phyloP scores from a whole-genome alignment of 2,329 filamentous ascomycete species.

The Immersiporthe knoxdaviesiana region DNA sequence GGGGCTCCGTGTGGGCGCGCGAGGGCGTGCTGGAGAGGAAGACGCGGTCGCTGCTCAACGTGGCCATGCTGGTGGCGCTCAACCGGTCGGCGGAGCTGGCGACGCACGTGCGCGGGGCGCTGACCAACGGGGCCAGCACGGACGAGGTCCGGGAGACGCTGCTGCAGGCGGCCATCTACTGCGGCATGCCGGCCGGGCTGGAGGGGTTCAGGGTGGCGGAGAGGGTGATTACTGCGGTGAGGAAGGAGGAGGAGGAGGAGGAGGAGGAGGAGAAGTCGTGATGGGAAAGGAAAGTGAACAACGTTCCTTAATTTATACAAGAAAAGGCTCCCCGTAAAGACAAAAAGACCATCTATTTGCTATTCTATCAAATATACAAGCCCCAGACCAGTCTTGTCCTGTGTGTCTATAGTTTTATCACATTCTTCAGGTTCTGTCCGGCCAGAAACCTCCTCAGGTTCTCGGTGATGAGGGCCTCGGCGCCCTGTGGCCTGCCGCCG shows the following conservation, averaged over 20 bases:
- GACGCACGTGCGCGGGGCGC: constrained; percentile 63
- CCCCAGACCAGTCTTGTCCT: neutral
- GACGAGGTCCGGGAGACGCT: constrained; percentile 65
- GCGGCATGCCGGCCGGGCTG: constrained; percentile 48
- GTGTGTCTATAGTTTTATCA: constrained; percentile 38
- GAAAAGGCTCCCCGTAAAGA: neutral
- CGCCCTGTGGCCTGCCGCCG: constrained; percentile 62
- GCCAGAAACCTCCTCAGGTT: constrained; percentile 65
- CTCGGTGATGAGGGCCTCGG: constrained; percentile 61
- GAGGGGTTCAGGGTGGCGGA: constrained; percentile 44
- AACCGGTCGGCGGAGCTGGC: constrained; percentile 63
- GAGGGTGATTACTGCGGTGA: constrained; percentile 37
- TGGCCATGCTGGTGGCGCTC: constrained; percentile 62
- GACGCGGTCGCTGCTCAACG: constrained; percentile 64
- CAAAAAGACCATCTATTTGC: neutral
- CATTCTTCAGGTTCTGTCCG: constrained; percentile 61
- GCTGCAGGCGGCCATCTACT: constrained; percentile 49
- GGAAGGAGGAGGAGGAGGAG: constrained; percentile 35
- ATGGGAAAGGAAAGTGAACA: neutral
- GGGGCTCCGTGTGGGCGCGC: constrained; percentile 66
- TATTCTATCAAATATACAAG: neutral
- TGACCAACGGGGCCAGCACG: constrained; percentile 65
- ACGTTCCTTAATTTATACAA: too few relatives aligned
- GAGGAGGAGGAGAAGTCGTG: constrained; percentile 32
- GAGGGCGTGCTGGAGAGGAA: constrained; percentile 62